These are phyloP conservation scores for Trypanosoma caninum DNA, from an alignment of 208 protist genomes.

Conservation along the genomic window DNA sequence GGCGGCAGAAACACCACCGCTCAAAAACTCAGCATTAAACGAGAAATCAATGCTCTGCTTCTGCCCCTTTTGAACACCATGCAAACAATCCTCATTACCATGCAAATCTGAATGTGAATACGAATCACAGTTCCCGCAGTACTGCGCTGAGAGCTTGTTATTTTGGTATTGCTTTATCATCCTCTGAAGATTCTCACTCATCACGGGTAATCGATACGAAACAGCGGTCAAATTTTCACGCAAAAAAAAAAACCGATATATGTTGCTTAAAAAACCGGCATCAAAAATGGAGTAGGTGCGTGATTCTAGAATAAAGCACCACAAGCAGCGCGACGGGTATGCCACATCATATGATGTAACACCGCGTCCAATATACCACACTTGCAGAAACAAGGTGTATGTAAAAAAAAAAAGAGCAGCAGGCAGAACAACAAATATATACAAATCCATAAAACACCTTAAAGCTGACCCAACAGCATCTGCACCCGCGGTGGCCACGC, in stretches of 20 bases:
- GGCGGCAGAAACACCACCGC: neutral
- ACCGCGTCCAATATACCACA: slow-evolving; percentile 47
- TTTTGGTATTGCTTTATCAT: slow-evolving; percentile 46
- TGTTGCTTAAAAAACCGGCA: slow-evolving; percentile 38
- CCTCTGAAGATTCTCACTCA: slow-evolving; percentile 43
- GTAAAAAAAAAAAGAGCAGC: slow-evolving; percentile 35
- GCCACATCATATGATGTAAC: slow-evolving; percentile 69
- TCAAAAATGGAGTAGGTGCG: slow-evolving; percentile 72
- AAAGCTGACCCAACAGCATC: neutral
- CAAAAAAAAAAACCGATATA: slow-evolving; percentile 40
- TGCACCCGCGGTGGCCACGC: neutral
- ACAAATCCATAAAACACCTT: slow-evolving; percentile 46
- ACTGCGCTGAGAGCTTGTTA: slow-evolving; percentile 19
- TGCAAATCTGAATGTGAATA: too few relatives aligned
- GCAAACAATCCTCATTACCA: too few relatives aligned
- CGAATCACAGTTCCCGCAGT: slow-evolving; percentile 10
- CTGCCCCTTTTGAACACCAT: neutral
- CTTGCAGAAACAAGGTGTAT: slow-evolving; percentile 34
- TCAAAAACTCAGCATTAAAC: neutral
- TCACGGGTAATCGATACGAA: slow-evolving; percentile 48
- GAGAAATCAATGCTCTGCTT: neutral
- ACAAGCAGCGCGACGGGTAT: slow-evolving; percentile 44
- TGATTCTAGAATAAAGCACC: slow-evolving; percentile 60
- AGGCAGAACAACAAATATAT: slow-evolving; percentile 48
- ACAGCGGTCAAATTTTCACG: slow-evolving; percentile 29